phyloP scores from a whole-genome alignment of 1,284 basidiomycete species.

The Naganishia liquefaciens region DNA sequence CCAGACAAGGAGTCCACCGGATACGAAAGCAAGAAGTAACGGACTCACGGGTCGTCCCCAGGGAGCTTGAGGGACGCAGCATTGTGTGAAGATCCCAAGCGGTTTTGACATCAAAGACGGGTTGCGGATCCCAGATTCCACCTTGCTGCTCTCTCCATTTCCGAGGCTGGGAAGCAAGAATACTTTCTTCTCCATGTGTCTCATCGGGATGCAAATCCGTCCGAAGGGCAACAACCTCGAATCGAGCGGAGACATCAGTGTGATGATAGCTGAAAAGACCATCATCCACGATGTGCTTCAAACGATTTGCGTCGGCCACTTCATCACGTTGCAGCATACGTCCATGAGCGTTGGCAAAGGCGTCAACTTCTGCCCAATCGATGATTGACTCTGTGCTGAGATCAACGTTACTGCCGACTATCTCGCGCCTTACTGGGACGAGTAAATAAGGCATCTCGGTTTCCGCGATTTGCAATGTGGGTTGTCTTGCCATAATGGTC shows the following conservation, averaged over 20 bases:
- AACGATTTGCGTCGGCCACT: constrained; percentile 18
- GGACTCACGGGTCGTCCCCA: constrained; percentile 10
- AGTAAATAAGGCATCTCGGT: constrained; percentile 20
- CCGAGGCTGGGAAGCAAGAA: constrained; percentile 1
- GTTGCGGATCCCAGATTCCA: constrained; percentile 14
- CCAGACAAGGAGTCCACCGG: background rate
- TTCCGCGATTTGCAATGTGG: constrained; percentile 1
- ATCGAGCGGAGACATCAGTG: constrained; percentile 28
- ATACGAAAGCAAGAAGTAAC: background rate
- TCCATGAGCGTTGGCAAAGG: constrained; percentile 6
- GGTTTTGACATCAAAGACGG: constrained; percentile 6
- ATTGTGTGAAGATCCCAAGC: constrained; percentile 9
- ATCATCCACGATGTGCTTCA: constrained; percentile 23
- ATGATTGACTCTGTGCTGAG: background rate
- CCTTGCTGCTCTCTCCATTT: constrained; percentile 7
- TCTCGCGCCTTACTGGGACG: constrained; percentile 1
- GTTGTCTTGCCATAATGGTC: constrained; percentile 9
- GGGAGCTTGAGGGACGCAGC: constrained; percentile 10
- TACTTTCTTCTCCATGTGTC: background rate
- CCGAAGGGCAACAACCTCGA: constrained; percentile 14
- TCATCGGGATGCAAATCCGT: background rate
- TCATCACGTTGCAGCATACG: constrained; percentile 9
- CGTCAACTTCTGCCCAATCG: constrained; percentile 21
- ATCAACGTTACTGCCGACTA: too few relatives aligned
- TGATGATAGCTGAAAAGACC: constrained; percentile 23